phyloP scores from a whole-genome alignment of 306 rosid species.

The Citrullus amarus region DNA sequence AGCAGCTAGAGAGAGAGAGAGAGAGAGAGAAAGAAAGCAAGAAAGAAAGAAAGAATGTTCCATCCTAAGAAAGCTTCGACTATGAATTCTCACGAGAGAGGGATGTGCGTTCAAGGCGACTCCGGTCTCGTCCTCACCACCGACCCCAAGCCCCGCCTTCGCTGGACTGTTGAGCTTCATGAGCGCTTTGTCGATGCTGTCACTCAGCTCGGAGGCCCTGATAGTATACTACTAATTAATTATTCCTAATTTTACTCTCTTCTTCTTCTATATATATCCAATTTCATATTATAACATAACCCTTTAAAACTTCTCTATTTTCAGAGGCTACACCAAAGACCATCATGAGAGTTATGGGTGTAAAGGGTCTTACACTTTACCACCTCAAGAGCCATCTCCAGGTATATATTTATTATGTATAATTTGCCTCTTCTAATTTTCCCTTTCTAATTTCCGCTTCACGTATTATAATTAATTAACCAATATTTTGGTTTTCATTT shows the following conservation, averaged over 20 bases:
- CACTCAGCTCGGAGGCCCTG: conserved; percentile 98
- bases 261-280: background rate
- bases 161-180: conserved; percentile 98
- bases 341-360: conserved; percentile 99
- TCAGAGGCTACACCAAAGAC: conserved; percentile 98
- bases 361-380: conserved; percentile 98
- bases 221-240: conserved; percentile 30
- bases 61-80: conserved; percentile 92
- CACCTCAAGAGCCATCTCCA: conserved; percentile 99
- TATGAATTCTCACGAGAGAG: conserved; percentile 97
- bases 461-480: background rate
- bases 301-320: background rate
- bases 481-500: conserved; percentile 3
- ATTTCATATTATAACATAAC: background rate
- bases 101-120: conserved; percentile 90
- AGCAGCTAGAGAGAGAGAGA: conserved; percentile 24
- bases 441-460: no score
- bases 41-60: conserved; percentile 41
- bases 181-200: conserved; percentile 99
- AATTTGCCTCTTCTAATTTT: no score
- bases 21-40: conserved; percentile 38
- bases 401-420: conserved; percentile 19
- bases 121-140: conserved; percentile 99
- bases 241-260: background rate
- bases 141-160: conserved; percentile 95